Base-by-base conservation (phyloP, 805 yeast species). In the Wickerhamomyces silvicola region DNA sequence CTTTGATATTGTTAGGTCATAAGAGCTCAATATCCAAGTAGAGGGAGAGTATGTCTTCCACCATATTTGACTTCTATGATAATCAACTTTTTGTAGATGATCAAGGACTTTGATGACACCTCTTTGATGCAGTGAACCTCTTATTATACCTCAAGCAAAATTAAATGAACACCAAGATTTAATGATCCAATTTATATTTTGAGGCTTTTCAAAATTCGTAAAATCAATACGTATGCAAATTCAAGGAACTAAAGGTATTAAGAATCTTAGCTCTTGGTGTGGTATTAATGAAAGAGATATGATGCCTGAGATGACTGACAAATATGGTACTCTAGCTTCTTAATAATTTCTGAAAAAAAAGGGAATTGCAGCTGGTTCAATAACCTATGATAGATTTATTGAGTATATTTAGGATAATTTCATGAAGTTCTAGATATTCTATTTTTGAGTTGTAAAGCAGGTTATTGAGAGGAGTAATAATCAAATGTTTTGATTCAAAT, bases 31-130 rank as follows among this genome's bases (percentile, higher is more conserved):
- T 35, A 90, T 54, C 95, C 95, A 92, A 5, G 85, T 71, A 4
- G 98, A 97, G 1, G 97, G 97, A 4, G 85, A 72, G 46, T 90
- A 92, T 0, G 96, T 86, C 54, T 86, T 77, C 97, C 97, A 90
- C 86, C 94, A 90, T 5, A 90, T 49, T 22, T 74, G 69, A 0
- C 74, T 60, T 0, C 67, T 57, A 4, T 58, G 40, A 14, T 43
- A 31, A 3, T 45, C 37, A 13, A 52, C 32, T 12, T 46, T 37
- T 13, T 57, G 54, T 3, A 75, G 31, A 32, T 64, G 50, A 15
- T 61, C 62, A 23, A 83, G 59, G 0, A 82, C 80, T 0, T 84
- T 80, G 1, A 90, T 60, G 0, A 92, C 74, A 1, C 99, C 99
- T 24, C 90, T 87, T 61, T 92, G 98, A 48, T 92, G 98, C 18